Percentiles rank a stretch among this genome's conserved stretches.
Conservation (phyloP, 371 early-diverging fungal species). For the Globomyces sp. region DNA sequence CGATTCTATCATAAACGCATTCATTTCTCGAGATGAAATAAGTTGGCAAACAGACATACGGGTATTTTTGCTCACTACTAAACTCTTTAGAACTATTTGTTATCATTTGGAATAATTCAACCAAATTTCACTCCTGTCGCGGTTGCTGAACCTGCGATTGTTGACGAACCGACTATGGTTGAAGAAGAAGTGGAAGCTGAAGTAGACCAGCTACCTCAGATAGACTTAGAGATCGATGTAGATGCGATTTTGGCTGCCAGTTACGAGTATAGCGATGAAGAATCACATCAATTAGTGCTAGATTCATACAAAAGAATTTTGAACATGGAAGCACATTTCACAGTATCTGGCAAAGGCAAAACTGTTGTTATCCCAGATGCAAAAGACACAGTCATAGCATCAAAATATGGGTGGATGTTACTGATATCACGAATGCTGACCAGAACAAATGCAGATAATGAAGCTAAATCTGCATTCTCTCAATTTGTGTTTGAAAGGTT, state of each 20-base stretch:
- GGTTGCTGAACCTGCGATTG: neutral
- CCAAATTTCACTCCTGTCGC: neutral
- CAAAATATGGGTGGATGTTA: constrained; percentile 41
- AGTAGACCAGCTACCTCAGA: neutral
- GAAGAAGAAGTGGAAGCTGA: constrained; percentile 9
- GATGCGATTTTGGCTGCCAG: neutral
- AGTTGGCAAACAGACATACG: neutral
- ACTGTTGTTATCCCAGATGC: neutral
- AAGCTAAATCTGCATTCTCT: constrained; percentile 20
- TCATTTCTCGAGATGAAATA: neutral
- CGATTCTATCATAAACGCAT: neutral
- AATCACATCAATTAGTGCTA: constrained; percentile 1
- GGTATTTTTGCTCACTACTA: neutral
- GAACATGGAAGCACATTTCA: constrained; percentile 9
- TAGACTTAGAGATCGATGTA: constrained; percentile 12
- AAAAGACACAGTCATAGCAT: constrained; percentile 27
- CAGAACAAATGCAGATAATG: neutral
- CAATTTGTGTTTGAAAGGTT: constrained; percentile 35
- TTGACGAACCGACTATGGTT: neutral
- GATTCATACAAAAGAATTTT: constrained; percentile 3
- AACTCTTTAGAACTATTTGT: neutral
- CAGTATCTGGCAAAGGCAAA: neutral
- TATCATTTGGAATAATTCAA: neutral
- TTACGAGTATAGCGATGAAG: neutral
- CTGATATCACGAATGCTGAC: constrained; percentile 32